phyloP scores from a whole-genome alignment of 2,329 filamentous ascomycete genomes.

The Curvularia hawaiiensis region DNA sequence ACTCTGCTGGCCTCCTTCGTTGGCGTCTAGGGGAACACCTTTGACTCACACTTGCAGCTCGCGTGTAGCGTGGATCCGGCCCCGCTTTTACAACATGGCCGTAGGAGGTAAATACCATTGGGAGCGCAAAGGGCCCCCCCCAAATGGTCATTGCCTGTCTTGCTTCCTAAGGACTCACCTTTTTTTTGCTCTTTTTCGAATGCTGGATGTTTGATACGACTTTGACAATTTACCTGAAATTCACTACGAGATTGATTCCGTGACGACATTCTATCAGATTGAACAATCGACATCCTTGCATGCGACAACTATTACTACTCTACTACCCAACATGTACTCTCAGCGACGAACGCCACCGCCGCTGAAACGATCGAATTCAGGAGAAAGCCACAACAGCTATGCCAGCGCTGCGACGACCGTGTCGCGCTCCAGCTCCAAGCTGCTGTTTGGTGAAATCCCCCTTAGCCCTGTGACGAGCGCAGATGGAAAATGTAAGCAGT shows the following conservation, averaged over 20 bases:
- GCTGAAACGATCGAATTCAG: constrained; percentile 47
- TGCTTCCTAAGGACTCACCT: constrained; percentile 31
- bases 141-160: constrained; percentile 21
- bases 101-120: constrained; percentile 43
- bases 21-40: constrained; percentile 22
- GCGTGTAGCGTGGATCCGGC: constrained; percentile 27
- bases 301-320: constrained; percentile 23
- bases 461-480: constrained; percentile 47
- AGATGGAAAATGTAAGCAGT: constrained; percentile 45
- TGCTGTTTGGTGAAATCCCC: constrained; percentile 58
- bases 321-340: constrained; percentile 36
- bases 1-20: constrained; percentile 17
- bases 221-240: constrained; percentile 23
- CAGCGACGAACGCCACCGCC: constrained; percentile 41
- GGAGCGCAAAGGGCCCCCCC: constrained; percentile 22
- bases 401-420: constrained; percentile 39
- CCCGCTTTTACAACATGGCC: constrained; percentile 22
- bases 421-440: constrained; percentile 46
- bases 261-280: constrained; percentile 3
- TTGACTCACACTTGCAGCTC: constrained; percentile 53
- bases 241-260: constrained; percentile 19
- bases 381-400: constrained; percentile 46
- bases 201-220: constrained; percentile 27
- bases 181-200: constrained; percentile 20
- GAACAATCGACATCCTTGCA: constrained; percentile 6